A percentile compares a stretch with the other conserved stretches of the same genome.
These are phyloP conservation scores for Zoysia matrella DNA, from an alignment of 202 grass and related monocot species.

Conservation along the genomic window DNA sequence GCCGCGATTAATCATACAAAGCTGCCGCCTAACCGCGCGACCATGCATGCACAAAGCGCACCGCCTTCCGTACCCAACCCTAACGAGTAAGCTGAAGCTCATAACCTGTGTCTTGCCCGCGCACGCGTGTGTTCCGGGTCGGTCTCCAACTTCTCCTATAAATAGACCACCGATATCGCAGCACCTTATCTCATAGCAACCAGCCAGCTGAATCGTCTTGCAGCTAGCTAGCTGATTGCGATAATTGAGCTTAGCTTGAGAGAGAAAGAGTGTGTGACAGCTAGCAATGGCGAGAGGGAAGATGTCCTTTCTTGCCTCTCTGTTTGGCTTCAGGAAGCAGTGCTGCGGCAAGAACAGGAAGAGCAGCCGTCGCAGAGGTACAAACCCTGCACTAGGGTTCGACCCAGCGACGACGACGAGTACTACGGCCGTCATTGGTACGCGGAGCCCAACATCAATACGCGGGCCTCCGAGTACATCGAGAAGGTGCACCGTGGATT, in stretches of 20 bases:
- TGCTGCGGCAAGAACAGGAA: neutral
- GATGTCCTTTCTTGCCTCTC: conserved; percentile 49
- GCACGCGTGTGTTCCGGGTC: neutral
- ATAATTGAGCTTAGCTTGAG: neutral
- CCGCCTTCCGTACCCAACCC: conserved; percentile 5
- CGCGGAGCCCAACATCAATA: conserved; percentile 64
- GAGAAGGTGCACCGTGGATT: conserved; percentile 51
- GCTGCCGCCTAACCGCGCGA: conserved; percentile 48
- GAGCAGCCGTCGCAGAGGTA: conserved; percentile 20
- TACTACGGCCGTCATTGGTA: conserved; percentile 54
- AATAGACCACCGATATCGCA: conserved; percentile 2
- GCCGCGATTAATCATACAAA: conserved; percentile 49
- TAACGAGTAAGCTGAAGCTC: conserved; percentile 11
- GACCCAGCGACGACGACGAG: conserved; percentile 65
- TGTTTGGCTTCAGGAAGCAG: conserved; percentile 50
- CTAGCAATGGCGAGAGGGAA: conserved; percentile 56
- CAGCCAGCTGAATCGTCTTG: conserved; percentile 25
- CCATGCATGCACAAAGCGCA: neutral
- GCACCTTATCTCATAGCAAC: conserved; percentile 10
- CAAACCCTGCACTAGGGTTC: conserved; percentile 40
- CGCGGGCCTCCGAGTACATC: conserved; percentile 64
- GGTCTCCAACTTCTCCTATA: conserved; percentile 28
- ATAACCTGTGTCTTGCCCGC: neutral
- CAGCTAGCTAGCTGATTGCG: neutral
- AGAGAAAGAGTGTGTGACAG: neutral